phyloP scores from a whole-genome alignment of 345 rosid genomes.

The Eutrema yunnanense region DNA sequence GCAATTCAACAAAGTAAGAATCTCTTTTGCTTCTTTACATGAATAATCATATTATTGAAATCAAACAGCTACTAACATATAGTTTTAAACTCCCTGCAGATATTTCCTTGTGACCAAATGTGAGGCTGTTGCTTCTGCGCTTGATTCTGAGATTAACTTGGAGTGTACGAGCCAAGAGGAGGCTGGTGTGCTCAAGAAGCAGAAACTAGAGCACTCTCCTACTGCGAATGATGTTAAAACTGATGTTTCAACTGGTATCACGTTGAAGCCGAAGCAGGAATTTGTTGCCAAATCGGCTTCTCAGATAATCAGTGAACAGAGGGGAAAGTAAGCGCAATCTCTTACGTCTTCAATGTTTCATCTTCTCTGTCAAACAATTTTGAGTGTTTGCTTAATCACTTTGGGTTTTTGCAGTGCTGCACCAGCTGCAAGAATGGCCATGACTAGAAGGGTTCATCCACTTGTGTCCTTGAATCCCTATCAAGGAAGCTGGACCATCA shows the following conservation, averaged over 20 bases:
- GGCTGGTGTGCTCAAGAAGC: slow-evolving; percentile 27
- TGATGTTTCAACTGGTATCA: slow-evolving; percentile 32
- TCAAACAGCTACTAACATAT: neutral
- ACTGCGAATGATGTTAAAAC: slow-evolving; percentile 18
- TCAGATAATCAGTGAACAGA: slow-evolving; percentile 71
- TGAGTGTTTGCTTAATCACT: neutral
- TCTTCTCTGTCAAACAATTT: neutral
- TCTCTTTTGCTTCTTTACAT: neutral
- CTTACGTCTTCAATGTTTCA: neutral
- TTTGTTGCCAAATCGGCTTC: slow-evolving; percentile 68
- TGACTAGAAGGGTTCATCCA: slow-evolving; percentile 92
- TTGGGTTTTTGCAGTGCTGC: slow-evolving; percentile 52
- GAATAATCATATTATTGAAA: neutral
- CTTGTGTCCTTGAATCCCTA: slow-evolving; percentile 91
- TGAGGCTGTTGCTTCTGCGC: slow-evolving; percentile 63
- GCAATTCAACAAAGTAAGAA: slow-evolving; percentile 66
- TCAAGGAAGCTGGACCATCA: slow-evolving; percentile 94
- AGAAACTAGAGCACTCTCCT: slow-evolving; percentile 40
- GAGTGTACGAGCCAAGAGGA: slow-evolving; percentile 32
- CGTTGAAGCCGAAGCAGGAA: slow-evolving; percentile 68
- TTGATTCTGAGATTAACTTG: slow-evolving; percentile 49
- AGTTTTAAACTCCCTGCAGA: slow-evolving; percentile 27
- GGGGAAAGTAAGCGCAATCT: slow-evolving; percentile 46
- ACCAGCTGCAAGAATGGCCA: slow-evolving; percentile 73
- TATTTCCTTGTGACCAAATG: slow-evolving; percentile 73